Evolutionary conservation across 352 stramenopile species (phyloP).

Genomic region (Phytophthora melonis): DNA sequence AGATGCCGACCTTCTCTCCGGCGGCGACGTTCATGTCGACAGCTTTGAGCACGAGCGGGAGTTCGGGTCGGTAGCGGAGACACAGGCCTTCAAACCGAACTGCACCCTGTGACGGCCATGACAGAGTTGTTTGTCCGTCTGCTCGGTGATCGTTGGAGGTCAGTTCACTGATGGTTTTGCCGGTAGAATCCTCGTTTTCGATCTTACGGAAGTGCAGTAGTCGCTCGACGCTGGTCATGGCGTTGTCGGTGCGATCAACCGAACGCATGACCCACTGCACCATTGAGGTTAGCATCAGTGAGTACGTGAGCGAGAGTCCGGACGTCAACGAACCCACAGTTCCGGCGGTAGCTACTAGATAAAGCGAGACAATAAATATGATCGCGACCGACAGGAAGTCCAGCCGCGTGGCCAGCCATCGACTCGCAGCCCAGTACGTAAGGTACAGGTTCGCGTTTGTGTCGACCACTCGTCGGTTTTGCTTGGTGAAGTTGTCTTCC

Average conservation of each 20-base stretch:
- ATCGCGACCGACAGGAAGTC: conserved; percentile 82
- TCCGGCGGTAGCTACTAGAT: conserved; percentile 66
- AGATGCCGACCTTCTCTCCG: conserved; percentile 68
- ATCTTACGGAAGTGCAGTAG: conserved; percentile 44
- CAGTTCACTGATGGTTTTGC: background rate
- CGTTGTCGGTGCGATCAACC: conserved; percentile 52
- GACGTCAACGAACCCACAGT: conserved; percentile 32
- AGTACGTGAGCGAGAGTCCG: conserved; percentile 47
- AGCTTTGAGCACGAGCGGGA: conserved; percentile 47
- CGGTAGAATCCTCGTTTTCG: conserved; percentile 31
- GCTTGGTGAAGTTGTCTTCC: conserved; percentile 35
- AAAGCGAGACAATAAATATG: conserved; percentile 88
- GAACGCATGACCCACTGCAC: conserved; percentile 44
- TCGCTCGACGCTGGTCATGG: conserved; percentile 46
- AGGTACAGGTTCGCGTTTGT: conserved; percentile 52
- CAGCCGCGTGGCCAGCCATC: conserved; percentile 95
- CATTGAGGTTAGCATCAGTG: conserved; percentile 54
- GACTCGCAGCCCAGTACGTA: conserved; percentile 55
- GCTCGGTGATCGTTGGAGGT: conserved; percentile 4
- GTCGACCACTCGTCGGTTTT: conserved; percentile 51
- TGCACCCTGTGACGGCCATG: conserved; percentile 39
- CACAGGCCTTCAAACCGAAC: conserved; percentile 37
- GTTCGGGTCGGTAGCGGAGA: conserved; percentile 51
- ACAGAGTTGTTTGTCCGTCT: too few species aligned
- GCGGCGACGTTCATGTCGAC: conserved; percentile 47